phyloP scores from a whole-genome alignment of 345 rosid species.

The Physaria fendleri region DNA sequence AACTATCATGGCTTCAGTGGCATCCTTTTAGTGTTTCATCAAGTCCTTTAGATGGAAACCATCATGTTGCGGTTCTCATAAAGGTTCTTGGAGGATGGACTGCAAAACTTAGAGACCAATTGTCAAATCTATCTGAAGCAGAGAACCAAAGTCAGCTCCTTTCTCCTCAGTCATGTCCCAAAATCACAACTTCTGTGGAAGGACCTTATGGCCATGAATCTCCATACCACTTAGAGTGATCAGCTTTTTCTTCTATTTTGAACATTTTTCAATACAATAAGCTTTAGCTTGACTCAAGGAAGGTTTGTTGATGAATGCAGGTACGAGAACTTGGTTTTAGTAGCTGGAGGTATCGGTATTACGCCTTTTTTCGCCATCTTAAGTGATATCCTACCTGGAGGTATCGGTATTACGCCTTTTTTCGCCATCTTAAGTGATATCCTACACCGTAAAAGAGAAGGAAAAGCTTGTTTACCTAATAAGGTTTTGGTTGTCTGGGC shows the following conservation, averaged over 20 bases:
- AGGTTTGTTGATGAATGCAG: conserved; percentile 29
- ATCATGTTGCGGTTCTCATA: conserved; percentile 61
- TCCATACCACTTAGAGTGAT: conserved; percentile 72
- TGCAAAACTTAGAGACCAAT: conserved; percentile 44
- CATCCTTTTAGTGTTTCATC: conserved; percentile 97
- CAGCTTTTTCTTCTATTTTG: conserved; percentile 3
- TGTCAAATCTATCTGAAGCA: conserved; percentile 31
- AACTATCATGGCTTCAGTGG: conserved; percentile 93
- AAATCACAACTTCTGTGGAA: conserved; percentile 70
- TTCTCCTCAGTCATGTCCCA: conserved; percentile 20
- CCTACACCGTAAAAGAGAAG: conserved; percentile 58
- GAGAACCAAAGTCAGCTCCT: conserved; percentile 20
- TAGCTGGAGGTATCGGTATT: conserved; percentile 94
- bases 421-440: conserved; percentile 76
- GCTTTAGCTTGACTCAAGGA: background rate
- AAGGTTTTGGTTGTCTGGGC: conserved; percentile 77
- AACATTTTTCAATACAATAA: background rate
- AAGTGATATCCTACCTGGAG: conserved; percentile 74
- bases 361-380: conserved; percentile 82
- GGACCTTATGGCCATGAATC: conserved; percentile 89
- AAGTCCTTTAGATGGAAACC: conserved; percentile 71
- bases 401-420: conserved; percentile 89
- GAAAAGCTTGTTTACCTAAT: conserved; percentile 60
- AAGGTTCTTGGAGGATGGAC: conserved; percentile 89
- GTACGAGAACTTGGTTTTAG: conserved; percentile 75